Evolutionary conservation across 2,329 filamentous ascomycete species (phyloP), one percentile per base, ranked within the genome.

Genomic region (Bimuria novae-zelandiae): DNA sequence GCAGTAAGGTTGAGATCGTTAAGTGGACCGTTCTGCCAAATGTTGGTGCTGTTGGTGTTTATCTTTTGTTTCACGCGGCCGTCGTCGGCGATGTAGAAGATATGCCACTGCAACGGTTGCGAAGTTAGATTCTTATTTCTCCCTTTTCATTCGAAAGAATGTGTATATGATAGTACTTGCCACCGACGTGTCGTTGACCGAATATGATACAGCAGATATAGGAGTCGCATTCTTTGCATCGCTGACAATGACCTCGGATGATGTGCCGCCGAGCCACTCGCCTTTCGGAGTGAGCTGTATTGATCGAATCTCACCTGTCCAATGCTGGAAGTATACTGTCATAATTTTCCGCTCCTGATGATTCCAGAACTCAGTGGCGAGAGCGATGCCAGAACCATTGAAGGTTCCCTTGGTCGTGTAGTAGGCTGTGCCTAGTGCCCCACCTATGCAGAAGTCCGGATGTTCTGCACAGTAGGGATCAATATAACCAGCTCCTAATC

Each of bases 1-100:
- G 87, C 88, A 57, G 95, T 87, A 29, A 90, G 83, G 57, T 95
- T 91, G 58, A 90, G 87, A 71, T 96, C 89, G 62, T 87, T 68
- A 2, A 72, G 48, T 58, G 73, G 56, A 0, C 77, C 77, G 12
- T 76, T 65, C 14, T 60, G 49, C 77, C 77, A 79, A 16, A 77
- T 57, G 39, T 74, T 74, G 4, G 65, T 65, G 5, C 45, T 57
- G 50, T 78, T 78, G 35, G 64, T 70, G 51, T 76, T 75, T 2
- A 64, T 67, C 16, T 73, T 61, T 56, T 79, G 76, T 29, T 68
- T 69, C 17, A 79, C 55, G 1, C 55, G 67, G 44, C 76, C 75
- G 55, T 75, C 68, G 3, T 65, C 57, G 44, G 75, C 71, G 22
- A 79, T 71, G 51, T 79, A 76, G 60, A 76, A 76, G 12, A 76